Percentiles rank a stretch among this genome's conserved stretches.
Conservation (phyloP, 495 filamentous ascomycete species). For the Annulohypoxylon bovei region DNA sequence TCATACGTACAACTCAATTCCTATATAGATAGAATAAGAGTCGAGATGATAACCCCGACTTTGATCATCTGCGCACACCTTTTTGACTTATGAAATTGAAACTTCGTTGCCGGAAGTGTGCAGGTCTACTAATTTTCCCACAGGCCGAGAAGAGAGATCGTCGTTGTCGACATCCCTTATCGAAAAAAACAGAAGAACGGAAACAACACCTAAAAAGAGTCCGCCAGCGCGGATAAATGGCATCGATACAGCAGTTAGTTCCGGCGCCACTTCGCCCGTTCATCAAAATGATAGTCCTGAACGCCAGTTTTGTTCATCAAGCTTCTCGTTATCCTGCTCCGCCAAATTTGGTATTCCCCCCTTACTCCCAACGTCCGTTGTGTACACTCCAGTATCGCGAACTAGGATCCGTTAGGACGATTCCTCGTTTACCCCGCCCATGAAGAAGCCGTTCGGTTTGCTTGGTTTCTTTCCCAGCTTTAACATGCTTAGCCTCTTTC, state of each 20-base stretch:
- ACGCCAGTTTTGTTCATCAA: constrained; percentile 39
- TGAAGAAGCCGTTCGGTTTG: constrained; percentile 58
- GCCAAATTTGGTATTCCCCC: constrained; percentile 30
- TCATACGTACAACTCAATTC: constrained; percentile 14
- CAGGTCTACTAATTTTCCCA: constrained; percentile 11
- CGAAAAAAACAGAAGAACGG: constrained; percentile 14
- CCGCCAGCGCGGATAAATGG: constrained; percentile 28
- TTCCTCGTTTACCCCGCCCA: constrained; percentile 61
- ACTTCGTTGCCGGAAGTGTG: constrained; percentile 29
- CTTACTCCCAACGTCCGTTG: constrained; percentile 13
- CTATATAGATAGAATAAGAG: constrained; percentile 11
- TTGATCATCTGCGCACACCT: constrained; percentile 2
- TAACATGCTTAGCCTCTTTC: constrained; percentile 75
- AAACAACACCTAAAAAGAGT: constrained; percentile 17
- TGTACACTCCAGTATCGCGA: constrained; percentile 11
- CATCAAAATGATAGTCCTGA: constrained; percentile 34
- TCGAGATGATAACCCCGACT: constrained; percentile 4
- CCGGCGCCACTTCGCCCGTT: constrained; percentile 24
- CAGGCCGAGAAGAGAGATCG: constrained; percentile 6
- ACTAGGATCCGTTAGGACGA: constrained; percentile 9
- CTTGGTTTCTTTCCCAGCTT: constrained; percentile 73
- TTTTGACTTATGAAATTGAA: constrained; percentile 14
- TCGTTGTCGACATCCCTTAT: constrained; percentile 17
- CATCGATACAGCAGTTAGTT: constrained; percentile 22
- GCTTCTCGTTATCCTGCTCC: constrained; percentile 38